Evolutionary conservation across 2,329 filamentous ascomycete genomes (phyloP).

Genomic region (Coleophoma eucalyptorum): DNA sequence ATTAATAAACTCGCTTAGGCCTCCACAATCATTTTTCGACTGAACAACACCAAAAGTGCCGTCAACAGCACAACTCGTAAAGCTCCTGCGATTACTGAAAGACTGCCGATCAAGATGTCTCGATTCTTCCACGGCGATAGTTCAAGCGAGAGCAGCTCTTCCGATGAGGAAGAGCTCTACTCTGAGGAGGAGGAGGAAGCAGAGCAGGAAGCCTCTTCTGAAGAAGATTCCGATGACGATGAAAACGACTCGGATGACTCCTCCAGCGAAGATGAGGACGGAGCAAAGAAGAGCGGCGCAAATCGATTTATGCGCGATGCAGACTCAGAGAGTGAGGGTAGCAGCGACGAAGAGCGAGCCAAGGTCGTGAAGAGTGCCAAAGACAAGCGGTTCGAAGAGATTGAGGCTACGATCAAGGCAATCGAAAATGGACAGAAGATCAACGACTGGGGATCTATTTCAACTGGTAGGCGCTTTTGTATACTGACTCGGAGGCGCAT

Average conservation of each 20-base stretch:
- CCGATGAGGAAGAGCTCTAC: slow-evolving; percentile 94
- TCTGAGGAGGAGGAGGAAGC: slow-evolving; percentile 64
- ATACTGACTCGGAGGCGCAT: slow-evolving; percentile 13
- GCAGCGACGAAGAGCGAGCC: slow-evolving; percentile 79
- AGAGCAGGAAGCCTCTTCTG: slow-evolving; percentile 41
- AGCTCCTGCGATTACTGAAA: slow-evolving; percentile 5
- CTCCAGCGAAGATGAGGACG: slow-evolving; percentile 61
- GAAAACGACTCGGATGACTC: slow-evolving; percentile 52
- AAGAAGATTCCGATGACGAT: slow-evolving; percentile 42
- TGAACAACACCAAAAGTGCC: not conserved
- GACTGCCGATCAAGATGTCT: slow-evolving; percentile 64
- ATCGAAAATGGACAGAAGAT: slow-evolving; percentile 99
- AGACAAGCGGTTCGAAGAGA: slow-evolving; percentile 92
- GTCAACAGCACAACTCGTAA: slow-evolving; percentile 4
- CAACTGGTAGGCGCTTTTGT: slow-evolving; percentile 60
- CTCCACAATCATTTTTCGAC: slow-evolving; percentile 1
- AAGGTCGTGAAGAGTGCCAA: slow-evolving; percentile 95
- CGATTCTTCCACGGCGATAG: slow-evolving; percentile 97
- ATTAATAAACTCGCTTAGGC: not conserved
- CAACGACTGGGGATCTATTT: slow-evolving; percentile 93
- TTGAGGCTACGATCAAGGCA: slow-evolving; percentile 81
- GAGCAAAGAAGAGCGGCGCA: slow-evolving; percentile 64
- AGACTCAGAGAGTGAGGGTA: slow-evolving; percentile 72
- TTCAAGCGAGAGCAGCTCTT: slow-evolving; percentile 90
- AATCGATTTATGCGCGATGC: slow-evolving; percentile 77